Base-by-base conservation (phyloP, 2,329 filamentous ascomycete genomes). In the Colletotrichum zoysiae region DNA sequence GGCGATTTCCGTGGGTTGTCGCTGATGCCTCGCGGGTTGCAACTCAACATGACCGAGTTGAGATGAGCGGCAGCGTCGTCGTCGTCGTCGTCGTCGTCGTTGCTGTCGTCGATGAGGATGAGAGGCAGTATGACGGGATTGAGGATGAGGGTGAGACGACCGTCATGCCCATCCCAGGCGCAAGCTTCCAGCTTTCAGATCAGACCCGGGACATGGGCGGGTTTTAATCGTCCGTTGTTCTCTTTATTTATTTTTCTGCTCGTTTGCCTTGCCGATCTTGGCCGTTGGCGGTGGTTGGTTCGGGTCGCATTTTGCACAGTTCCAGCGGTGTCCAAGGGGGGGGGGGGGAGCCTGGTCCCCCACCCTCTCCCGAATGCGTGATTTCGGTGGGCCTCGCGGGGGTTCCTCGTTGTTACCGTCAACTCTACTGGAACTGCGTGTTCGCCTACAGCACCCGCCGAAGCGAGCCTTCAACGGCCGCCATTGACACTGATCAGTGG, bases 361-460 rank as follows among this genome's bases (percentile, higher is more conserved):
- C 20, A 46, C 18, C 44, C 18, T 16, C 33, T 42, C 67, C 67
- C 67, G 55, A 59, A 70, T 65, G 59, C 67, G 67, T 67, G 58
- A 62, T 68, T 58, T 51, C 42, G 64, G 68, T 67, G 68, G 68
- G 68, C 64, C 64, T 71, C 58, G 61, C 48, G 64, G 51, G 16
- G 12, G 53, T 58, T 20, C 35, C 16, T 38, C 5, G 20, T 35
- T n/a, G 53, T n/a, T 18, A 2, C 38, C 38, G 38, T 40, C 40
- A 42, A 42, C 30, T 30, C 30, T 3, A 30, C 30, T 30, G 30
- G 30, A 30, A 30, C 14, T 53, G 30, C 16, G 48, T 26, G 53
- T 26, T 63, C 23, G 50, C 55, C 51, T 26, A 26, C 59, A 69
- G 55, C 53, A 30, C 42, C 42, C 55, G 55, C 57, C 50, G 50